Percentiles rank a stretch among this genome's conserved stretches.
Evolutionary conservation across 495 filamentous ascomycete genomes (phyloP).

Genomic region (Sordaria brevicollis): DNA sequence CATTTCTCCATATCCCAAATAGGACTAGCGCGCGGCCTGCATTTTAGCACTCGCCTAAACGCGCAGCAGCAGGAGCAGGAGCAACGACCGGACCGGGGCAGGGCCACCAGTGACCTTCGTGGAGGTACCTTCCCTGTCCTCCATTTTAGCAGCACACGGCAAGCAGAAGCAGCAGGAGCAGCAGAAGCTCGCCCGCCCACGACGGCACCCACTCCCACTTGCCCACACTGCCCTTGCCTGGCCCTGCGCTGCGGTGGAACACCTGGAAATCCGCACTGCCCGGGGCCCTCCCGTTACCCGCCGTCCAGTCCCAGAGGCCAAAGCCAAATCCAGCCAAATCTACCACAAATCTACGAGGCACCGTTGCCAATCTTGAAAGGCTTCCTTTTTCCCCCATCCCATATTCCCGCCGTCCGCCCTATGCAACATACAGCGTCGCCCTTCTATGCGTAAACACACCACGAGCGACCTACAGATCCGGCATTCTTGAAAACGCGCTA

Average conservation of each 20-base stretch:
- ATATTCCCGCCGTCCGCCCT: neutral
- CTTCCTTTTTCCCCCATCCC: neutral
- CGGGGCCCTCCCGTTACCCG: neutral
- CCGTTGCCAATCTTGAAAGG: neutral
- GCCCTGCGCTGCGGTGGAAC: neutral
- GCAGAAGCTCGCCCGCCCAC: neutral
- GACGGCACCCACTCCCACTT: neutral
- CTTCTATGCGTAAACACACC: neutral
- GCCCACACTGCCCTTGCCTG: neutral
- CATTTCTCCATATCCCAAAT: neutral
- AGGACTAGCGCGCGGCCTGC: conserved; percentile 16
- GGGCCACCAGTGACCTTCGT: neutral
- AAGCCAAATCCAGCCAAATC: neutral
- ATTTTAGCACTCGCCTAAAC: conserved; percentile 26
- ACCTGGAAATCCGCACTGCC: neutral
- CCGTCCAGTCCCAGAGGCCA: neutral
- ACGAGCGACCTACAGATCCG: neutral
- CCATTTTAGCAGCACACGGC: neutral
- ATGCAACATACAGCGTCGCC: neutral
- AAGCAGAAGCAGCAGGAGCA: neutral
- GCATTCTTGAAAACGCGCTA: conserved; percentile 1
- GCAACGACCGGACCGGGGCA: neutral
- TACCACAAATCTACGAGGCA: neutral
- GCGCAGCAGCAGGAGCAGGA: conserved; percentile 13
- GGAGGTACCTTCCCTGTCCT: neutral